Evolutionary conservation across 1,284 basidiomycete genomes (phyloP).

Genomic region (Pisolithus thermaeus): DNA sequence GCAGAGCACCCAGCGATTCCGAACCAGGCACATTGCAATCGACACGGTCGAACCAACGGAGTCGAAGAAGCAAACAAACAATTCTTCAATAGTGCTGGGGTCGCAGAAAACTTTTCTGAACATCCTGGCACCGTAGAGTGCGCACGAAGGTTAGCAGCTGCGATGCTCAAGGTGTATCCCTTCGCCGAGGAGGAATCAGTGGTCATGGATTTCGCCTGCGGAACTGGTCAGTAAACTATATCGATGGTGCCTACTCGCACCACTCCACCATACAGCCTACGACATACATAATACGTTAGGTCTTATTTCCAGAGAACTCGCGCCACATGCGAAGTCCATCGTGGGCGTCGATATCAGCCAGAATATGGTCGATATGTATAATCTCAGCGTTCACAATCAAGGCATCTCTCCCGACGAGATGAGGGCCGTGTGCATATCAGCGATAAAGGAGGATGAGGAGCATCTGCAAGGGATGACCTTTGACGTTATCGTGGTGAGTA

Average conservation of each 20-base stretch:
- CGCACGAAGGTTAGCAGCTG: constrained; percentile 32
- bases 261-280: not conserved
- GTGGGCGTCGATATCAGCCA: constrained; percentile 69
- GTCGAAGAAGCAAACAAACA: constrained; percentile 17
- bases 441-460: constrained; percentile 38
- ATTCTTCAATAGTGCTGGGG: constrained; percentile 17
- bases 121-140: constrained; percentile 19
- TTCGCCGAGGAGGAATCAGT: constrained; percentile 52
- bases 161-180: constrained; percentile 40
- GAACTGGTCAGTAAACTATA: constrained; percentile 42
- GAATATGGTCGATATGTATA: constrained; percentile 59
- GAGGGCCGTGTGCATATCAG: constrained; percentile 45
- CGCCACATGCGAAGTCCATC: constrained; percentile 48
- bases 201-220: constrained; percentile 69
- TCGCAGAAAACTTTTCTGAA: constrained; percentile 22
- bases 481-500: constrained; percentile 55
- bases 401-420: constrained; percentile 55
- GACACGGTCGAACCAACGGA: not conserved
- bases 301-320: constrained; percentile 49
- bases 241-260: not conserved
- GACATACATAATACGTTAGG: constrained; percentile 33
- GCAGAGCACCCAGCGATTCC: not conserved
- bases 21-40: not conserved
- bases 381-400: constrained; percentile 47
- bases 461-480: constrained; percentile 51